These are phyloP conservation scores for Arbutus unedo DNA, from an alignment of 148 eudicot species.

Conservation along the genomic window DNA sequence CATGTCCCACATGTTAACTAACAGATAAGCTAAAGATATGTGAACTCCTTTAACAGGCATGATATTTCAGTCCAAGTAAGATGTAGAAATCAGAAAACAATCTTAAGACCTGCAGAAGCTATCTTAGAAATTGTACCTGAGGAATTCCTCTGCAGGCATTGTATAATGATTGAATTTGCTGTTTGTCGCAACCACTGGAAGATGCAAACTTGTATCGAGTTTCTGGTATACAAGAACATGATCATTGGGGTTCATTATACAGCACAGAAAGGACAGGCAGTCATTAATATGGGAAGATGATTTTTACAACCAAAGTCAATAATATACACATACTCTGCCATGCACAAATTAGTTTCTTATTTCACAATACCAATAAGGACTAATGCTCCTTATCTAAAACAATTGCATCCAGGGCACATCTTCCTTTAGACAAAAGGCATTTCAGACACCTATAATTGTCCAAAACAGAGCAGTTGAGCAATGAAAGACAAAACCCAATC, in stretches of 20 bases:
- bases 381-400: neutral
- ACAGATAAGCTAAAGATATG: neutral
- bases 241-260: neutral
- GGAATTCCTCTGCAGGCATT: slow-evolving; percentile 59
- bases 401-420: neutral
- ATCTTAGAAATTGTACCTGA: slow-evolving; percentile 36
- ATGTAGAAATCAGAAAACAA: neutral
- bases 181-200: slow-evolving; percentile 48
- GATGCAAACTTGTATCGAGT: slow-evolving; percentile 52
- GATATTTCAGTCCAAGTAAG: neutral
- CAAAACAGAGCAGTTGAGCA: neutral
- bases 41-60: neutral
- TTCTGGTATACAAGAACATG: slow-evolving; percentile 26
- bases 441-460: neutral
- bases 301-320: neutral
- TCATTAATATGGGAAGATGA: neutral
- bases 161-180: slow-evolving; percentile 40
- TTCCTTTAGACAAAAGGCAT: neutral
- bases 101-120: neutral
- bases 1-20: neutral
- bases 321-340: neutral
- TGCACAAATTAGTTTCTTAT: neutral
- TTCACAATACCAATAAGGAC: neutral
- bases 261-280: neutral
- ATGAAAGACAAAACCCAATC: neutral